Percentiles rank a stretch among this genome's conserved stretches.
These are phyloP conservation scores for Pleoardoris graminearum DNA, from an alignment of 2,329 filamentous ascomycete species.

Conservation along the genomic window DNA sequence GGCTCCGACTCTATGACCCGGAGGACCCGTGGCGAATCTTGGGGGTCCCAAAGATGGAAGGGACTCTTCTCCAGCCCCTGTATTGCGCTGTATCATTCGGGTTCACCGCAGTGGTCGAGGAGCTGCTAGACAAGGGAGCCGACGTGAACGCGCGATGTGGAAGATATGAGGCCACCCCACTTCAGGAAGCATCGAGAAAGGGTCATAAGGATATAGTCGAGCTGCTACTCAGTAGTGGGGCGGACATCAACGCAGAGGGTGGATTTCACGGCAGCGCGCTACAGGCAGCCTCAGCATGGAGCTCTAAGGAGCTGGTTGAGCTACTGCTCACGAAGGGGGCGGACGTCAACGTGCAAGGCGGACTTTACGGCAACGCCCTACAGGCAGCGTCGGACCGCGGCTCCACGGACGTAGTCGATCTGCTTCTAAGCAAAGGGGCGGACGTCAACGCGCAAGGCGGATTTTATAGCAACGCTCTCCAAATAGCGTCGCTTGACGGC, in stretches of 20 bases:
- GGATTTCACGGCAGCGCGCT: constrained; percentile 2
- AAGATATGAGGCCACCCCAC: neutral
- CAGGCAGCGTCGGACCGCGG: constrained; percentile 1
- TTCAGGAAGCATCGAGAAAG: neutral
- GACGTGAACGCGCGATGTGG: neutral
- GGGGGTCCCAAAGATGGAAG: too few relatives aligned
- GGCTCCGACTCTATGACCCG: too few relatives aligned
- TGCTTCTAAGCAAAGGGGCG: constrained; percentile 3
- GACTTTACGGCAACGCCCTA: neutral
- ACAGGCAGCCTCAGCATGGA: neutral
- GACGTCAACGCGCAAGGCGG: neutral
- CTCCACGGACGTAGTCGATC: neutral
- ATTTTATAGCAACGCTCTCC: neutral
- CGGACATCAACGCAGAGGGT: neutral
- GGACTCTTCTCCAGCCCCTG: too few relatives aligned
- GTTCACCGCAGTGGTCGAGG: neutral
- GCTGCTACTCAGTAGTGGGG: constrained; percentile 2
- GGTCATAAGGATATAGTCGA: neutral
- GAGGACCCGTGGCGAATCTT: too few relatives aligned
- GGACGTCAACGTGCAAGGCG: neutral
- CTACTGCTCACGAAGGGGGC: neutral
- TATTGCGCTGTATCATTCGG: neutral
- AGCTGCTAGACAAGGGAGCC: neutral
- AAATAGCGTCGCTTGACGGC: neutral
- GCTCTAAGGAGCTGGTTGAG: neutral